phyloP scores from a whole-genome alignment of 495 filamentous ascomycete species.

The Penicillium antarcticum region DNA sequence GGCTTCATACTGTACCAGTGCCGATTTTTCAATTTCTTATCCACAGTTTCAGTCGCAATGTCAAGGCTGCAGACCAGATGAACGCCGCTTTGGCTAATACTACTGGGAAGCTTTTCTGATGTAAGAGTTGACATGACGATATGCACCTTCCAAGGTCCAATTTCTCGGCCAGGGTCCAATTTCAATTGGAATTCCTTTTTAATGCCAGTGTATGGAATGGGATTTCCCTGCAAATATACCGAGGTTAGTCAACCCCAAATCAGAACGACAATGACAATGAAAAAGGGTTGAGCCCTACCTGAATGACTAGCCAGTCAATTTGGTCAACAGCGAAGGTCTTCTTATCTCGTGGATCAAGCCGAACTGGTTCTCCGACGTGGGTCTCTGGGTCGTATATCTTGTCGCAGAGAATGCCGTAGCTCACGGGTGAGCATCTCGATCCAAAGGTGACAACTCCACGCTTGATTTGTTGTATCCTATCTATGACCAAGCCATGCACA shows the following conservation, averaged over 20 bases:
- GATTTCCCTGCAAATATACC: slow-evolving; percentile 24
- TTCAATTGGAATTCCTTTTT: slow-evolving; percentile 44
- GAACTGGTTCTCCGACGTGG: slow-evolving; percentile 41
- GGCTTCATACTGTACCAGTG: slow-evolving; percentile 42
- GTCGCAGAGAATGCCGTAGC: slow-evolving; percentile 53
- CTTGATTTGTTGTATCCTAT: slow-evolving; percentile 49
- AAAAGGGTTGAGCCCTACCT: slow-evolving; percentile 24
- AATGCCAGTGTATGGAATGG: slow-evolving; percentile 35
- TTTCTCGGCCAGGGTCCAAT: slow-evolving; percentile 35
- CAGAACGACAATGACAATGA: neutral
- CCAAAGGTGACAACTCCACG: slow-evolving; percentile 39
- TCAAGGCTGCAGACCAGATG: slow-evolving; percentile 24
- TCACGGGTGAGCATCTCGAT: slow-evolving; percentile 50
- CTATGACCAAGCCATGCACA: slow-evolving; percentile 52
- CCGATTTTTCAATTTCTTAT: slow-evolving; percentile 43
- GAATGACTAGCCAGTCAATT: slow-evolving; percentile 55
- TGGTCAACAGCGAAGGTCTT: slow-evolving; percentile 47
- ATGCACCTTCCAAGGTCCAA: slow-evolving; percentile 39
- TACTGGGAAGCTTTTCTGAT: slow-evolving; percentile 37
- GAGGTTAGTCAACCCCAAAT: neutral
- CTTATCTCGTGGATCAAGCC: slow-evolving; percentile 42
- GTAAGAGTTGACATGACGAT: slow-evolving; percentile 49
- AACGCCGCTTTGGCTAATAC: slow-evolving; percentile 30
- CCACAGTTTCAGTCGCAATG: slow-evolving; percentile 31
- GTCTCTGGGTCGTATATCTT: slow-evolving; percentile 41